These are phyloP conservation scores for Macrophomina phaseolina DNA, from an alignment of 2,329 filamentous ascomycete genomes.

Conservation along the genomic window DNA sequence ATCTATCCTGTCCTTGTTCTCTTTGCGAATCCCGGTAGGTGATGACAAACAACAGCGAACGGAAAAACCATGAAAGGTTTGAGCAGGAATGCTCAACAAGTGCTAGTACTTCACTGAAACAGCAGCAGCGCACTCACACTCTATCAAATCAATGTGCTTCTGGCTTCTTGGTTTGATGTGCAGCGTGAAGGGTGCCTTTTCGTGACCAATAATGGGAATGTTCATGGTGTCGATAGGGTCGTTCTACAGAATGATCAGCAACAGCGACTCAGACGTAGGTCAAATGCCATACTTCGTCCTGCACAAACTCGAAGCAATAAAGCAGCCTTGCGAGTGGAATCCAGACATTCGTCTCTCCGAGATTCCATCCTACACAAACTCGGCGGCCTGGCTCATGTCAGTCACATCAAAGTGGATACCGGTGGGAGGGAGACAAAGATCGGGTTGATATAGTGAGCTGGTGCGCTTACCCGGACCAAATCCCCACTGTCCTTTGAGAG, in stretches of 20 bases:
- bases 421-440: too few relatives aligned
- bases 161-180: slow-evolving; percentile 1
- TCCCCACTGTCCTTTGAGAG: slow-evolving; percentile 37
- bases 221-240: slow-evolving; percentile 32
- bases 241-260: neutral
- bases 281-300: slow-evolving; percentile 5
- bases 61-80: too few relatives aligned
- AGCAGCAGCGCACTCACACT: neutral
- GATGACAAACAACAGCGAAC: too few relatives aligned
- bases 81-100: too few relatives aligned
- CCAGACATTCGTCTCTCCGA: slow-evolving; percentile 35
- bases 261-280: neutral
- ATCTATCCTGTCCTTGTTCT: too few relatives aligned
- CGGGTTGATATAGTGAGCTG: too few relatives aligned
- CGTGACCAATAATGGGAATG: slow-evolving; percentile 24
- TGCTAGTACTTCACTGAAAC: neutral
- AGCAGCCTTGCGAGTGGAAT: slow-evolving; percentile 32
- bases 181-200: neutral
- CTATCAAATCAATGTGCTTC: neutral
- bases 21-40: too few relatives aligned
- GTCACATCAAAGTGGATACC: neutral
- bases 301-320: slow-evolving; percentile 34
- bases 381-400: slow-evolving; percentile 24
- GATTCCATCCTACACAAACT: slow-evolving; percentile 33
- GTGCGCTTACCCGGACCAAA: slow-evolving; percentile 32